These are phyloP conservation scores for Panicum miliaceum DNA, from an alignment of 176 grass and related monocot genomes.

Conservation along the genomic window DNA sequence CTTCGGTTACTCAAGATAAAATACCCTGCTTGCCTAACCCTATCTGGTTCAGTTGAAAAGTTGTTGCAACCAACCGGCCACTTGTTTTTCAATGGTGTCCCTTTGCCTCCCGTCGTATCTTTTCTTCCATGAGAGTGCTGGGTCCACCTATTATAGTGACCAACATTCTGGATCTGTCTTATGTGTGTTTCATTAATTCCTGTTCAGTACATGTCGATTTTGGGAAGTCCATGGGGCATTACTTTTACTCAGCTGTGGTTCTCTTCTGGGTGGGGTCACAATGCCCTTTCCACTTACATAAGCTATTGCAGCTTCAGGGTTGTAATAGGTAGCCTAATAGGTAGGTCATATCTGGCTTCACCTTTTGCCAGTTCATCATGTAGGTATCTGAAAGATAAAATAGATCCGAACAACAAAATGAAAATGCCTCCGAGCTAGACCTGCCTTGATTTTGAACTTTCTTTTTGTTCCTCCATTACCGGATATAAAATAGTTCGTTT, in stretches of 20 bases:
- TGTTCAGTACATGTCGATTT: constrained; percentile 16
- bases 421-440: neutral
- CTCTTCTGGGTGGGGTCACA: neutral
- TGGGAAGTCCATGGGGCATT: neutral
- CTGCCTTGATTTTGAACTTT: too few species aligned
- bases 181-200: constrained; percentile 1
- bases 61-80: constrained; percentile 24
- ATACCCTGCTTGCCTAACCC: constrained; percentile 23
- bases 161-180: constrained; percentile 12
- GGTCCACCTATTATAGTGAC: constrained; percentile 22
- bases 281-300: neutral
- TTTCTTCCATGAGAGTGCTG: neutral
- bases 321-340: neutral
- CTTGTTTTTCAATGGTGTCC: constrained; percentile 7
- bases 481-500: neutral
- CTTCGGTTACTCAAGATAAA: neutral
- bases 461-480: too few species aligned
- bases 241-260: constrained; percentile 4
- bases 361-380: neutral
- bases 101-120: neutral
- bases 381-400: neutral
- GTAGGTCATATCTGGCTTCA: neutral
- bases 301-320: constrained; percentile 13
- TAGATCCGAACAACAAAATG: neutral
- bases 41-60: constrained; percentile 35